phyloP scores from a whole-genome alignment of 1,284 basidiomycete genomes.

The Rhodotorula sp. region DNA sequence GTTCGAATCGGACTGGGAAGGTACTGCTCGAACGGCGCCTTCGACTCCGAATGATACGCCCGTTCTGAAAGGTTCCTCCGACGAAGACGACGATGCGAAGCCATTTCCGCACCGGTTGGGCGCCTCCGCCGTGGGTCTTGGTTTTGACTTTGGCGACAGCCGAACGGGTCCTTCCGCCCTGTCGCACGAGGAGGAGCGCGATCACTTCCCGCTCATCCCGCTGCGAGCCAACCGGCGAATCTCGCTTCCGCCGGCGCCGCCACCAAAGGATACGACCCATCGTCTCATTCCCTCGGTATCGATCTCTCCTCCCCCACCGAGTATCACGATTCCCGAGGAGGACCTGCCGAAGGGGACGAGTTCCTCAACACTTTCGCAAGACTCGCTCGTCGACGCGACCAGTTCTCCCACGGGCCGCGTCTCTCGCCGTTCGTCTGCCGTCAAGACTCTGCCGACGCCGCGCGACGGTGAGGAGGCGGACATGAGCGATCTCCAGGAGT shows the following conservation, averaged over 20 bases:
- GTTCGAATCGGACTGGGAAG: conserved; percentile 16
- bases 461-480: too few species aligned
- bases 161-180: too few species aligned
- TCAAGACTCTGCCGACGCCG: too few species aligned
- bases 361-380: conserved; percentile 13
- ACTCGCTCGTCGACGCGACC: conserved; percentile 20
- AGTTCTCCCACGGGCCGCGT: conserved; percentile 21
- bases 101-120: conserved; percentile 11
- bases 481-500: too few species aligned
- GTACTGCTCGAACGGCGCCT: conserved; percentile 16
- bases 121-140: background rate
- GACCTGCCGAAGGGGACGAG: background rate
- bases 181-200: background rate
- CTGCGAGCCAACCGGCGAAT: conserved; percentile 11
- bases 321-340: background rate
- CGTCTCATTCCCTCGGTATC: conserved; percentile 27
- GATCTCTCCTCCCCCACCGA: conserved; percentile 20
- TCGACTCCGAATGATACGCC: conserved; percentile 35
- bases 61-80: conserved; percentile 13
- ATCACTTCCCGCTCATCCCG: conserved; percentile 17
- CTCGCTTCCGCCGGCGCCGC: conserved; percentile 12
- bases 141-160: conserved; percentile 12
- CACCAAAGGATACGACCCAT: background rate
- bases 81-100: conserved; percentile 16
- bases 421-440: conserved; percentile 10